A percentile compares a stretch with the other conserved stretches of the same genome.
Conservation (phyloP, 2,329 filamentous ascomycete genomes). For the Apiospora arundinis region DNA sequence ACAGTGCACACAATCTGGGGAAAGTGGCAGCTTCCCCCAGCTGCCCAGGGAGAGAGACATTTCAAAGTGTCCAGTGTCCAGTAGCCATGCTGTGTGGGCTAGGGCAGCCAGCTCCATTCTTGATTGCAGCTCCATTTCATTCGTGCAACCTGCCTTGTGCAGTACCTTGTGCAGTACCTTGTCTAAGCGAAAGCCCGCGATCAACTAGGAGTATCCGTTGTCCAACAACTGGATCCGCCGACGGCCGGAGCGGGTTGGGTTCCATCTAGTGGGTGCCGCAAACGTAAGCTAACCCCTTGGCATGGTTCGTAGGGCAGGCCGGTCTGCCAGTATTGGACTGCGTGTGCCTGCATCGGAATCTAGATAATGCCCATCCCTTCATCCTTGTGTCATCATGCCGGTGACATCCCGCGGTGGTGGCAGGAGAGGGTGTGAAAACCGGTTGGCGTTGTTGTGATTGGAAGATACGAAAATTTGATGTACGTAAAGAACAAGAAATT, state of each 20-base stretch:
- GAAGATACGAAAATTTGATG: neutral
- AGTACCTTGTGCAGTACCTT: neutral
- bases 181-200: slow-evolving; percentile 9
- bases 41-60: neutral
- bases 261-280: slow-evolving; percentile 3
- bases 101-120: neutral
- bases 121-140: neutral
- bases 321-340: neutral
- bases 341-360: neutral
- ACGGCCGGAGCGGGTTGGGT: slow-evolving; percentile 9
- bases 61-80: slow-evolving; percentile 1
- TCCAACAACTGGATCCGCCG: slow-evolving; percentile 9
- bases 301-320: neutral
- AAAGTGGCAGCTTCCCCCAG: neutral
- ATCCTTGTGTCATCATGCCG: neutral
- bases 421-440: neutral
- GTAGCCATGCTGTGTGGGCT: slow-evolving; percentile 4
- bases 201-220: neutral
- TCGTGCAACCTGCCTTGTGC: neutral
- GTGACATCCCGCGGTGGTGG: neutral
- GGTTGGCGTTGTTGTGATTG: neutral
- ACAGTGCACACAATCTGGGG: neutral
- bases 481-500: slow-evolving; percentile 3
- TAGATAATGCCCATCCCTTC: neutral
- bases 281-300: slow-evolving; percentile 9